phyloP scores from a whole-genome alignment of 176 grass and related monocot genomes.

The Zizania latifolia region DNA sequence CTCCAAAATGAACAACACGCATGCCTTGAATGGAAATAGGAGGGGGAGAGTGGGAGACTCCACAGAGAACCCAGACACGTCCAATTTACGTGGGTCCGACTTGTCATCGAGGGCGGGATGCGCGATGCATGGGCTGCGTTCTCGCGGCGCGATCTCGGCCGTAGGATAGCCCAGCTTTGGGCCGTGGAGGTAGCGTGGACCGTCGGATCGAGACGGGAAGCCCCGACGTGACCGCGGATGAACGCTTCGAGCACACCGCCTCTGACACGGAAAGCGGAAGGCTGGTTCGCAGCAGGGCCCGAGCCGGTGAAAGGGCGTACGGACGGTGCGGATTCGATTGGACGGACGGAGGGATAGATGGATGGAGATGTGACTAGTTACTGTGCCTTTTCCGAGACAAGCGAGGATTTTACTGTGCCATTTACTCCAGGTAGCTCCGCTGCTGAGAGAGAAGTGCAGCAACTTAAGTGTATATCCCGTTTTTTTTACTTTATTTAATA shows the following conservation, averaged over 20 bases:
- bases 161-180: background rate
- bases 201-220: background rate
- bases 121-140: background rate
- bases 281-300: background rate
- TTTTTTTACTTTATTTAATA: no score
- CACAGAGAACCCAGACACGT: background rate
- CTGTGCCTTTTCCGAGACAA: no score
- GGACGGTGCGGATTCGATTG: background rate
- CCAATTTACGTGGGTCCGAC: background rate
- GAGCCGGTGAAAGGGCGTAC: background rate
- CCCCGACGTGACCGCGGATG: background rate
- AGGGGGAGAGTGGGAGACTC: background rate
- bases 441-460: no score
- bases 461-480: no score
- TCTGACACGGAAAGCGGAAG: background rate
- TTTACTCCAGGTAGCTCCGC: no score
- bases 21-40: background rate
- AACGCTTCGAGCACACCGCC: no score
- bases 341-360: background rate
- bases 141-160: background rate
- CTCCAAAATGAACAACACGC: background rate
- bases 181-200: background rate
- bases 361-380: no score
- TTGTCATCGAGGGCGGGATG: background rate
- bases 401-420: no score